A percentile compares a stretch with the other conserved stretches of the same genome.
Evolutionary conservation across 2,329 filamentous ascomycete genomes (phyloP).

Genomic region (Claviceps sp.): DNA sequence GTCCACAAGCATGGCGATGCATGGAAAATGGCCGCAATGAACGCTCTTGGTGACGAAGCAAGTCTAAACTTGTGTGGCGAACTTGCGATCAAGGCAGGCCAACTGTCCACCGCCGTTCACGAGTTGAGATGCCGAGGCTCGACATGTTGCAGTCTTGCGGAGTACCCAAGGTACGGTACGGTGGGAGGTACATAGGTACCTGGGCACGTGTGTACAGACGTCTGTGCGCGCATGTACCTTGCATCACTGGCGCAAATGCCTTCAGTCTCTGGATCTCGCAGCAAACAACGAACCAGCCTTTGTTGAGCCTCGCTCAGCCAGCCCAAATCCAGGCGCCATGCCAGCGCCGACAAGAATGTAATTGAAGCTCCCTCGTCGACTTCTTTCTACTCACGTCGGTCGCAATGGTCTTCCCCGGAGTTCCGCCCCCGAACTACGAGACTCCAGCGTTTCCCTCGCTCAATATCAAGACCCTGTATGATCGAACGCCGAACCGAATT

Average conservation of each 20-base stretch:
- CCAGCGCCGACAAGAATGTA: not conserved
- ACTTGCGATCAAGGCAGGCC: too few relatives aligned
- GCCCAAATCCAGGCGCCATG: not conserved
- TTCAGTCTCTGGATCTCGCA: not conserved
- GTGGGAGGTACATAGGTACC: too few relatives aligned
- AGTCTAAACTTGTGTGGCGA: too few relatives aligned
- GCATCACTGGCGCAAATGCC: too few relatives aligned
- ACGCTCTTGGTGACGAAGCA: too few relatives aligned
- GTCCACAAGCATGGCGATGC: slow-evolving; percentile 46
- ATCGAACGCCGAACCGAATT: slow-evolving; percentile 24
- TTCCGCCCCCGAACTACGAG: slow-evolving; percentile 40
- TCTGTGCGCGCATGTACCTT: too few relatives aligned
- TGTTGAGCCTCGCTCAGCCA: not conserved
- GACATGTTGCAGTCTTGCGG: too few relatives aligned
- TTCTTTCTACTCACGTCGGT: not conserved
- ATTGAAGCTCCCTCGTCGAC: not conserved
- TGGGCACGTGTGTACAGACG: too few relatives aligned
- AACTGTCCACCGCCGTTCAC: too few relatives aligned
- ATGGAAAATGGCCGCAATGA: slow-evolving; percentile 3
- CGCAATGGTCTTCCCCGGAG: slow-evolving; percentile 5
- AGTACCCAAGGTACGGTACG: too few relatives aligned
- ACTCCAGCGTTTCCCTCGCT: slow-evolving; percentile 69
- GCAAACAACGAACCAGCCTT: not conserved
- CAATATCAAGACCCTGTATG: slow-evolving; percentile 51
- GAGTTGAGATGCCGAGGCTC: too few relatives aligned